Conservation (phyloP, 768 basidiomycete species). For the Lactarius akahatsu region DNA sequence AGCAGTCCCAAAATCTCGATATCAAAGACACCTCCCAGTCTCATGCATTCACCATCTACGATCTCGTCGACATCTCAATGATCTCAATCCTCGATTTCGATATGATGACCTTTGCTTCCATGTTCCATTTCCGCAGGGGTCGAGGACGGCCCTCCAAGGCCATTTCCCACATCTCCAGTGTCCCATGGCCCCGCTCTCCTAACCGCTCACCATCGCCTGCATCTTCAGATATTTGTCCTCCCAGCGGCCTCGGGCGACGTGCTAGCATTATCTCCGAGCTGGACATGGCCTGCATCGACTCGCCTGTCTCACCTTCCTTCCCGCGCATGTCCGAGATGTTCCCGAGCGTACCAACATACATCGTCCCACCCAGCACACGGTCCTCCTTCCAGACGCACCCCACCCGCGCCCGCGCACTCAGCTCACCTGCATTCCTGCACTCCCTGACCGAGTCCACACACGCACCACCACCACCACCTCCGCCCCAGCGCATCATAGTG, state of each 20-base stretch:
- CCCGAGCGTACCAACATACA: background rate
- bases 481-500: background rate
- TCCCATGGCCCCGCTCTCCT: constrained; percentile 20
- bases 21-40: constrained; percentile 6
- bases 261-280: constrained; percentile 26
- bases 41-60: constrained; percentile 17
- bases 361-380: background rate
- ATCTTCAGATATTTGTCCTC: constrained; percentile 30
- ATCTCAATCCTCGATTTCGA: background rate
- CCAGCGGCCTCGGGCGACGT: constrained; percentile 30
- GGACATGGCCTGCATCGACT: background rate
- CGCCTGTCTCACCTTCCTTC: background rate
- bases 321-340: background rate
- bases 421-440: constrained; percentile 18
- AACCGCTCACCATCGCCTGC: constrained; percentile 28
- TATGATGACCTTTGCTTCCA: constrained; percentile 6
- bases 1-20: background rate
- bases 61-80: constrained; percentile 12
- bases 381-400: background rate
- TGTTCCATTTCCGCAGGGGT: background rate
- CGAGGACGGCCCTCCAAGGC: constrained; percentile 6
- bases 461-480: background rate
- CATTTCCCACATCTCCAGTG: constrained; percentile 1
- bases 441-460: background rate
- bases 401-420: constrained; percentile 17